phyloP scores from a whole-genome alignment of 148 eudicot species.

The Cornus suecica region DNA sequence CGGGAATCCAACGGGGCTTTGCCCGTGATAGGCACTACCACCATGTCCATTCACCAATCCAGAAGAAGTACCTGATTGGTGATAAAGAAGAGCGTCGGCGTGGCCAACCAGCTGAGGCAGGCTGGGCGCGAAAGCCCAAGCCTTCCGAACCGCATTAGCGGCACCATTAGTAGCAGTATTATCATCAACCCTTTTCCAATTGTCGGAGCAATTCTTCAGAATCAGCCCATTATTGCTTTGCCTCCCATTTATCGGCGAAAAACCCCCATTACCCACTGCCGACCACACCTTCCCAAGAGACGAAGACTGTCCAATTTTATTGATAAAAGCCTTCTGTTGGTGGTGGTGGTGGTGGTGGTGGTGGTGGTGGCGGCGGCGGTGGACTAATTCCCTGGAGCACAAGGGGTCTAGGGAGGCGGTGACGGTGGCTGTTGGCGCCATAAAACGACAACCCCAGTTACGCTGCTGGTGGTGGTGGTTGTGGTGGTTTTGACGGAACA shows the following conservation, averaged over 20 bases:
- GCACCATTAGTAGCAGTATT: slow-evolving; percentile 6
- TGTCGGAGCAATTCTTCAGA: slow-evolving; percentile 31
- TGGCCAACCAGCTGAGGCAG: slow-evolving; percentile 18
- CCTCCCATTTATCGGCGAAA: slow-evolving; percentile 7
- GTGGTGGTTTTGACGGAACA: not conserved
- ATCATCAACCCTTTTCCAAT: slow-evolving; percentile 15
- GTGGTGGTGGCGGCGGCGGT: no score
- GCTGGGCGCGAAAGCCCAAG: slow-evolving; percentile 19
- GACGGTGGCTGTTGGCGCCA: slow-evolving; percentile 10
- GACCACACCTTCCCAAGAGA: not conserved
- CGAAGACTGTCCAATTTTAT: not conserved
- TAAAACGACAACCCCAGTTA: slow-evolving; percentile 6
- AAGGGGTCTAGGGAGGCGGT: slow-evolving; percentile 11
- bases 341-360: not conserved
- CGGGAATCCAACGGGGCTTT: slow-evolving; percentile 21
- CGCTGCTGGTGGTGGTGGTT: slow-evolving; percentile 5
- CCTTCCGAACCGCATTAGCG: slow-evolving; percentile 25
- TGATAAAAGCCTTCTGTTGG: not conserved
- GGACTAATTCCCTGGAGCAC: not conserved
- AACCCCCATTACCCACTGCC: not conserved
- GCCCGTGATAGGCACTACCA: slow-evolving; percentile 11
- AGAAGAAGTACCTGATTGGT: not conserved
- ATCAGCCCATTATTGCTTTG: slow-evolving; percentile 14
- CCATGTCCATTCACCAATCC: slow-evolving; percentile 12
- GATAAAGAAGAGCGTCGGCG: not conserved